A percentile compares a stretch with the other conserved stretches of the same genome.
Evolutionary conservation across 352 stramenopile genomes (phyloP).

Genomic region (Pythium scleroteichum): DNA sequence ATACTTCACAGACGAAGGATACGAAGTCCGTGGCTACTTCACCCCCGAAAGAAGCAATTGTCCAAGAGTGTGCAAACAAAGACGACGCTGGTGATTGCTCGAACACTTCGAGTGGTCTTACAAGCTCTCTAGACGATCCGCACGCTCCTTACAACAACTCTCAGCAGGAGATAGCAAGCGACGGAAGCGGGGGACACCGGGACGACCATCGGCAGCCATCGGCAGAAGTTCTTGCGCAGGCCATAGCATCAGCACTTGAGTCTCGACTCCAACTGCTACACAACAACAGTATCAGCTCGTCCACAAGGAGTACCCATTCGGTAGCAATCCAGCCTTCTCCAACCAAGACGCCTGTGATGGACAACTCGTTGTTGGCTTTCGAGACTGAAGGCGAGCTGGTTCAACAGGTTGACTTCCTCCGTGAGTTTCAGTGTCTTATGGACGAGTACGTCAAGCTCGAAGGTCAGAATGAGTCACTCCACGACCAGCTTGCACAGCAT

Average conservation of each 20-base stretch:
- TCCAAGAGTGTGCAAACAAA: not conserved
- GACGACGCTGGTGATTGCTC: not conserved
- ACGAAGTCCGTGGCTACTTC: conserved; percentile 9
- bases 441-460: conserved; percentile 59
- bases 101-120: no score
- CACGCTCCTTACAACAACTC: no score
- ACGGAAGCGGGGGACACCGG: no score
- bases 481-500: conserved; percentile 43
- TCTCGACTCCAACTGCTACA: conserved; percentile 15
- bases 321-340: conserved; percentile 17
- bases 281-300: conserved; percentile 7
- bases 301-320: not conserved
- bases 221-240: conserved; percentile 26
- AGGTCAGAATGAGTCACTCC: conserved; percentile 50
- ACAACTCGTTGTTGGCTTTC: conserved; percentile 31
- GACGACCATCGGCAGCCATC: conserved; percentile 5
- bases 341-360: conserved; percentile 9
- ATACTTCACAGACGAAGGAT: not conserved
- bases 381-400: conserved; percentile 61
- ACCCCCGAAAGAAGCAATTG: not conserved
- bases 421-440: conserved; percentile 66
- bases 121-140: no score
- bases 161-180: no score
- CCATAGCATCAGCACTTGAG: conserved; percentile 31
- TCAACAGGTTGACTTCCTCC: conserved; percentile 57